Base-by-base conservation (phyloP, 352 stramenopile species). In the Aphanomyces euteiches region DNA sequence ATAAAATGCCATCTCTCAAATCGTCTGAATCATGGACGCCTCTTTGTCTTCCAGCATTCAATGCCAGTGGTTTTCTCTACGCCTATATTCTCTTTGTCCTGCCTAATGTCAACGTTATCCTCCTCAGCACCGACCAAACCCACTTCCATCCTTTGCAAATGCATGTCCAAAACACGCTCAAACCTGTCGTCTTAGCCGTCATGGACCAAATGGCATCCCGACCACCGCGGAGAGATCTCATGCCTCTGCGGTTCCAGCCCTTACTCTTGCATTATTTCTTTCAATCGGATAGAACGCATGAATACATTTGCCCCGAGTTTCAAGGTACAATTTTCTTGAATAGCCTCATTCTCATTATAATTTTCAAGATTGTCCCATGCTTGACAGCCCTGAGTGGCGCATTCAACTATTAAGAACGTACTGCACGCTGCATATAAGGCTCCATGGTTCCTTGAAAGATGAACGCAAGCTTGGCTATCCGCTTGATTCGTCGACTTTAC, bases 11-110 rank as follows among this genome's bases (percentile, higher is more conserved):
- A 45, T 88, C 81, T 47, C 77, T 92, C 36, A 66, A 70, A 1
- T 84, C 75, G 45, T 83, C 79, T 12, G 84, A 92, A 74, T 89
- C 84, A 6, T 92, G 84, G 82, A 90, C 80, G 36, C 84, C 84
- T 1, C 82, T 90, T 15, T 90, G 82, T 47, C 73, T 92, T 17
- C 75, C 82, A 5, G 74, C 75, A 34, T 92, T 92, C 67, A 89
- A 90, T 72, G 54, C 47, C 56, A 90, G 82, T 57, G 84, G 84
- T 36, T 92, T 92, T 56, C 69, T 92, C 19, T 81, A 92, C 53
- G 84, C 81, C 7, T 92, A 92, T 67, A 74, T 92, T 28, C 74
- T 84, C n/a, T 92, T 90, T 67, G 72, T 90, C 54, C 77, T 77
- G 6, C 67, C 38, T 13, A 74, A 86, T 69, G 79, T 90, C 56